Conservation (phyloP, 2,329 filamentous ascomycete species). For the Teratosphaeria zuluensis region DNA sequence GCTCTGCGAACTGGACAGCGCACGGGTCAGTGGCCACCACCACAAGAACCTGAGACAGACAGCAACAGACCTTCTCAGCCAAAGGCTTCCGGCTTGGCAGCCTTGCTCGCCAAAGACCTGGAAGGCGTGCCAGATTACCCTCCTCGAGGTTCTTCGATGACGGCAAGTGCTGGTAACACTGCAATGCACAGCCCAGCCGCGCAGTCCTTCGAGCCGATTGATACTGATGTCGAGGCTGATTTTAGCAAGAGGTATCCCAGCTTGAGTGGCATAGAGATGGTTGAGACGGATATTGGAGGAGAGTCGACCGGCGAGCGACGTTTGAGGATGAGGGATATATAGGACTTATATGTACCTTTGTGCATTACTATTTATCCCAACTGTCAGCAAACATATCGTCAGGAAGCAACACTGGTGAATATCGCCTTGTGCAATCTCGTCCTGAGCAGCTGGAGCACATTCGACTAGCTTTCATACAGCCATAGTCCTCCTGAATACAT, state of each 20-base stretch:
- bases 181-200: background rate
- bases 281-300: conserved; percentile 42
- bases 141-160: conserved; percentile 1
- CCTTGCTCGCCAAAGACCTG: conserved; percentile 27
- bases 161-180: background rate
- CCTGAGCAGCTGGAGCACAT: no score
- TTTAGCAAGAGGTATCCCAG: conserved; percentile 85
- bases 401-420: no score
- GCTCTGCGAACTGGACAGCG: conserved; percentile 41
- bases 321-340: conserved; percentile 1
- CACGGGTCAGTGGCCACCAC: conserved; percentile 10
- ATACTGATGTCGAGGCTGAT: conserved; percentile 58
- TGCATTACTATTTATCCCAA: no score
- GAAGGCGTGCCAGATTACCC: conserved; percentile 29
- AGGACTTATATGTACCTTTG: background rate
- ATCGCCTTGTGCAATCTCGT: no score
- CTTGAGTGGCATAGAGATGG: conserved; percentile 75
- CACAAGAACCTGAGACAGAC: background rate
- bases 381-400: no score
- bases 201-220: conserved; percentile 28
- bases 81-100: conserved; percentile 20
- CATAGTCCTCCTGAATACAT: no score
- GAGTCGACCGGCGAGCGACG: background rate
- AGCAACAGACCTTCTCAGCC: conserved; percentile 1
- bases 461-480: no score